Conservation (phyloP, 176 grass and related monocot genomes). For the Olyra latifolia region DNA sequence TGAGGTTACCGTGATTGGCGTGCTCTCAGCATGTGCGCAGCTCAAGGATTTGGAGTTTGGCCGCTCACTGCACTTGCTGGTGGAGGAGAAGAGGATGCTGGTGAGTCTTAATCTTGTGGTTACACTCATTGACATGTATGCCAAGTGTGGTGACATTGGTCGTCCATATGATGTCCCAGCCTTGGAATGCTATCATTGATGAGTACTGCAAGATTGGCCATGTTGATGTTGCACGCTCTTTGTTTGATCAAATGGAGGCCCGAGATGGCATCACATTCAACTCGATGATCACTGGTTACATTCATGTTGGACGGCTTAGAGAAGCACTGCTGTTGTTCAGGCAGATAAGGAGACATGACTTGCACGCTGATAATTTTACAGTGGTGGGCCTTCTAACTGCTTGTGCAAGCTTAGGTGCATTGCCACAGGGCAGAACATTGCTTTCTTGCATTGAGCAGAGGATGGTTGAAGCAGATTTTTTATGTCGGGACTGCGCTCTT, state of each 20-base stretch:
- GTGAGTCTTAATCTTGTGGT: conserved; percentile 50
- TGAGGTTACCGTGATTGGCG: conserved; percentile 43
- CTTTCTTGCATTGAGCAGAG: conserved; percentile 58
- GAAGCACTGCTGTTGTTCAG: conserved; percentile 54
- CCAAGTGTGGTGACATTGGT: conserved; percentile 57
- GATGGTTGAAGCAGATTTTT: conserved; percentile 52
- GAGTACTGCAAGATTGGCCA: conserved; percentile 59
- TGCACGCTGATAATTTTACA: conserved; percentile 55
- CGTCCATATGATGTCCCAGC: conserved; percentile 44
- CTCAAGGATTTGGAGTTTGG: conserved; percentile 58
- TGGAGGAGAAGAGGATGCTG: conserved; percentile 33
- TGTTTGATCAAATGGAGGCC: conserved; percentile 61
- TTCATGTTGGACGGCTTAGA: conserved; percentile 55
- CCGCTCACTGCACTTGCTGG: conserved; percentile 45
- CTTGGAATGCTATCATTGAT: conserved; percentile 82
- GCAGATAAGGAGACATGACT: conserved; percentile 32
- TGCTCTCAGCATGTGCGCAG: conserved; percentile 46
- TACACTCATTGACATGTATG: conserved; percentile 71
- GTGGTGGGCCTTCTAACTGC: conserved; percentile 71
- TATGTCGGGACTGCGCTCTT: conserved; percentile 64
- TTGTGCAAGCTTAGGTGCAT: conserved; percentile 71
- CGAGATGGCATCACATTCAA: conserved; percentile 69
- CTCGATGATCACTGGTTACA: conserved; percentile 73
- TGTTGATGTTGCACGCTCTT: conserved; percentile 43
- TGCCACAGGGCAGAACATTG: conserved; percentile 58